Base-by-base conservation (phyloP, 2,329 filamentous ascomycete species). In the Diaporthe eres region DNA sequence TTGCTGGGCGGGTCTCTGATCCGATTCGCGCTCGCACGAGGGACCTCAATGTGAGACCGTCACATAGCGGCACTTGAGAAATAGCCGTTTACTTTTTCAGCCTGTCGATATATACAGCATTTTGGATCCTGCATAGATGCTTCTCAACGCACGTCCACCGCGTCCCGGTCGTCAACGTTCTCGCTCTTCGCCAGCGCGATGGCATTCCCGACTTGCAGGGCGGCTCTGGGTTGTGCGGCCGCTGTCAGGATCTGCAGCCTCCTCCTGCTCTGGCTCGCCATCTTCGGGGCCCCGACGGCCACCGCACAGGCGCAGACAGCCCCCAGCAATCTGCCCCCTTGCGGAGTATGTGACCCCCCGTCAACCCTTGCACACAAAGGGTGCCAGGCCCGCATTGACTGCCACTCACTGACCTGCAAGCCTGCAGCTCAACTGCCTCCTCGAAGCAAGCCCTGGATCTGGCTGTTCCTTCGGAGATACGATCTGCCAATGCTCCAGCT, bases 341-440 rank as follows among this genome's bases (percentile, higher is more conserved):
- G 75, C 49, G 68, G 67, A 70, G 75, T 77, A 51, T 15, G 75
- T 76, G 22, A 60, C 22, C 28, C 25, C 25, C 60, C 47, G 55
- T 55, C 8, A 39, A 74, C 5, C 63, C 51, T 61, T 51, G 63
- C 39, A 47, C 44, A 9, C 58, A 22, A 44, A 15, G 17, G 37
- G 12, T 28, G n/a, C n/a, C n/a, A 19, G 22, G 28, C 19, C 60
- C 31, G 37, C 55, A 67, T 51, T 13, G 13, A 19, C 60, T 63
- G 39, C 28, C 53, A 47, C 37, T 58, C 53, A 65, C 55, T 71
- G 37, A 53, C 57, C 47, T 55, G 34, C 57, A 25, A 15, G n/a
- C n/a, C 22, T 67, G 37, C 67, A 77, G 75, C 37, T 72, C 47
- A 63, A 49, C 44, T 77, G 75, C 55, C 73, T 77, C 12, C 28